Conservation (phyloP, 2,329 filamentous ascomycete genomes). For the Mycocentrospora acerina region DNA sequence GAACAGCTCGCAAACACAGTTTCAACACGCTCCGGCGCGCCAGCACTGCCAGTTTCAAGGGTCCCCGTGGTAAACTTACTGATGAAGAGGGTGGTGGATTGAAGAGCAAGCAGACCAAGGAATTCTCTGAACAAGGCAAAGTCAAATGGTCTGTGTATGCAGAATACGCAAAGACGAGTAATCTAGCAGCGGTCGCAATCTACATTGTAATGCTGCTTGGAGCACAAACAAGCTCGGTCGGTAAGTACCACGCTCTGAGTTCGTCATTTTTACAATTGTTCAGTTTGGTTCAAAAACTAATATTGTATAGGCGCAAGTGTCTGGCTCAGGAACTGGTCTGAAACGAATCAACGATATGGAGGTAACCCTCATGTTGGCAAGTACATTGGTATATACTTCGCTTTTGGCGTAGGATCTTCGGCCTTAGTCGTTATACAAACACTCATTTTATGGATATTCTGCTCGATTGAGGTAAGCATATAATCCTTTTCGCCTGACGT, state of each 20-base stretch:
- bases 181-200: constrained; percentile 76
- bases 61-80: constrained; percentile 76
- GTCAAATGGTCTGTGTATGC: constrained; percentile 96
- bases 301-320: constrained; percentile 66
- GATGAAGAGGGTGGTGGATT: constrained; percentile 78
- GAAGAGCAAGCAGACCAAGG: constrained; percentile 83
- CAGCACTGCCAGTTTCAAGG: constrained; percentile 86
- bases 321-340: constrained; percentile 94
- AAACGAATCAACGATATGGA: constrained; percentile 68
- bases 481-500: constrained; percentile 5
- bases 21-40: constrained; percentile 82
- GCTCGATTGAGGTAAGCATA: constrained; percentile 84
- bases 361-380: constrained; percentile 77
- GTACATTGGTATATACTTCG: constrained; percentile 94
- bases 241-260: constrained; percentile 49
- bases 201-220: constrained; percentile 77
- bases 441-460: constrained; percentile 97
- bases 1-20: constrained; percentile 66
- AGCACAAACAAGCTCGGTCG: constrained; percentile 80
- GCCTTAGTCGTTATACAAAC: constrained; percentile 87
- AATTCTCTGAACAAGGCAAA: constrained; percentile 90
- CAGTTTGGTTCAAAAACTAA: constrained; percentile 21
- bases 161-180: constrained; percentile 95
- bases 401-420: constrained; percentile 85
- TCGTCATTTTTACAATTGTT: constrained; percentile 24